Evolutionary conservation across 345 rosid species (phyloP), one percentile per base, ranked within the genome.

Genomic region (Pelargonium nanum): DNA sequence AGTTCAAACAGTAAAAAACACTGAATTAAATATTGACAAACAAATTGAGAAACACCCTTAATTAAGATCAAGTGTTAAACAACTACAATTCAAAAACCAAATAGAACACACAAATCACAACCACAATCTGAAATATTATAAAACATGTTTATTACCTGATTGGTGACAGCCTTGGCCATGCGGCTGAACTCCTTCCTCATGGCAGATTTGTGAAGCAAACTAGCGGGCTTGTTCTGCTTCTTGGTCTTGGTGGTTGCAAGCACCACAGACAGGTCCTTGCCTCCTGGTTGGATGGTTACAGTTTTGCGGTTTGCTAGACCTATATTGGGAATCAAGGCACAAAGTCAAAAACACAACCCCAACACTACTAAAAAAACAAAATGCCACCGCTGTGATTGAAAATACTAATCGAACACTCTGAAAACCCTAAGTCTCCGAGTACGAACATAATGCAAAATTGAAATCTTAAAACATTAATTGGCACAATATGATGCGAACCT

Each of bases 231-330:
- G 71, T 78, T 77, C 55, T 81, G 80, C 56, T 71, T 80, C 91
- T 81, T 88, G 58, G 90, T 83, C 84, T 88, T 88, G 4, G 83
- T 68, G 5, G 89, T 88, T 2, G 86, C 85, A 4, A 91, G 77
- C 53, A 86, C 72, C 58, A 86, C 82, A 40, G 75, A 77, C 61
- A 72, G 80, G 9, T 88, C 97, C 68, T 78, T 74, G 19, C 60
- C 70, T 22, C 70, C 87, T n/a, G 73, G 57, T 80, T 83, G 94
- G 72, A 91, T 81, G 19, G 83, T 77, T 15, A 88, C 86, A 0
- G 97, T 86, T 69, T 84, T 86, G 65, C 75, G 75, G 76, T 86
- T 91, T 34, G 96, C 89, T 74, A 91, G 71, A 40, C 93, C 93
- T 88, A 53, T 34, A 32, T 26, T 20, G 30, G 25, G 25, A 40